Percentiles rank a stretch among this genome's conserved stretches.
phyloP scores from a whole-genome alignment of 495 filamentous ascomycete genomes.

The Apiosordaria backusii region DNA sequence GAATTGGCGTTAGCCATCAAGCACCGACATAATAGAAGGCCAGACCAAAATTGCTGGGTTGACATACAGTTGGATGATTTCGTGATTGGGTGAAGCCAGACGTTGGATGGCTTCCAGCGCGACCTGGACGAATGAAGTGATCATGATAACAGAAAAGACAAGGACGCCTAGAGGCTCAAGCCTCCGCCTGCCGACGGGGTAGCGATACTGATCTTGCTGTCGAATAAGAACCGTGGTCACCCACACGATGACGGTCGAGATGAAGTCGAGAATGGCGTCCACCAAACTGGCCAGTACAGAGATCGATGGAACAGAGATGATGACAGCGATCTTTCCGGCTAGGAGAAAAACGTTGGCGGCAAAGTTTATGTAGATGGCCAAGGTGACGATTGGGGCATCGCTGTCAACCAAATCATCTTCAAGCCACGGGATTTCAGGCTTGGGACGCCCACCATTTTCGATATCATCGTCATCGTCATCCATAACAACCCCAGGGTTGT shows the following conservation, averaged over 20 bases:
- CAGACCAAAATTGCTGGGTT: background rate
- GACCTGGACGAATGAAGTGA: constrained; percentile 85
- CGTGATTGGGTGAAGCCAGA: constrained; percentile 60
- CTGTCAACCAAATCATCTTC: constrained; percentile 60
- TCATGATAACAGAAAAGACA: constrained; percentile 79
- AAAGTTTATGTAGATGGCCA: constrained; percentile 85
- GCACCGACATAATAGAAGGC: background rate
- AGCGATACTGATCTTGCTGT: constrained; percentile 71
- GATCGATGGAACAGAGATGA: constrained; percentile 73
- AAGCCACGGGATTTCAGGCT: constrained; percentile 51
- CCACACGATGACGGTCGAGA: constrained; percentile 85
- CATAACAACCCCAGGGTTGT: constrained; percentile 32
- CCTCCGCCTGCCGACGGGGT: constrained; percentile 70
- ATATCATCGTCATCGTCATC: constrained; percentile 20
- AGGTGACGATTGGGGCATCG: constrained; percentile 61
- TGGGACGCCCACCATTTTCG: constrained; percentile 19
- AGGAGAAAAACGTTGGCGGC: constrained; percentile 77
- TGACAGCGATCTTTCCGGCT: constrained; percentile 74
- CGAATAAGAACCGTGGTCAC: constrained; percentile 72
- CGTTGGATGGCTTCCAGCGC: constrained; percentile 66
- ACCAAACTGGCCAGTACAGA: constrained; percentile 87
- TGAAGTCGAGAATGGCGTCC: constrained; percentile 81
- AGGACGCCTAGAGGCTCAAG: constrained; percentile 78
- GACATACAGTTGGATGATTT: constrained; percentile 62
- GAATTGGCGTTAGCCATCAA: background rate